Percentiles rank a stretch among this genome's conserved stretches.
phyloP scores from a whole-genome alignment of 106 monocot genomes.

The Gastrodia elata region DNA sequence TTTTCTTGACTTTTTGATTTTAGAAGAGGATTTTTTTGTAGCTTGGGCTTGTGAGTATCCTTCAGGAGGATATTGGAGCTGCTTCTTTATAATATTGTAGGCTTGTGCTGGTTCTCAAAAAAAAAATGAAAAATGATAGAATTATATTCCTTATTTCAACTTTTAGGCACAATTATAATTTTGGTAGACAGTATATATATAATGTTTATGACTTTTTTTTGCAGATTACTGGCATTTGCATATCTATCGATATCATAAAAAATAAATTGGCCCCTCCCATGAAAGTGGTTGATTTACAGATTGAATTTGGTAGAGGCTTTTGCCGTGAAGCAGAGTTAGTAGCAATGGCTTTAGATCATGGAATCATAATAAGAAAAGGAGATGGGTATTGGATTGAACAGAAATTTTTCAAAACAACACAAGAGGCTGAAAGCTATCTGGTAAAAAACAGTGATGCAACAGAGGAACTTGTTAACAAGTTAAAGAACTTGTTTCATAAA shows the following conservation, averaged over 20 bases:
- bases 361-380: conserved; percentile 40
- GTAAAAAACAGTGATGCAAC: conserved; percentile 23
- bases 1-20: too few species aligned
- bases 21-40: too few species aligned
- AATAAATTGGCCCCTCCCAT: conserved; percentile 66
- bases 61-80: too few species aligned
- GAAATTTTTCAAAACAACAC: conserved; percentile 23
- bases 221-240: conserved; percentile 57
- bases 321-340: conserved; percentile 54
- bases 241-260: conserved; percentile 71
- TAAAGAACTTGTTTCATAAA: conserved; percentile 43
- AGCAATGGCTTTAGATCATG: conserved; percentile 53
- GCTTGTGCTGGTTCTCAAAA: too few species aligned
- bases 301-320: conserved; percentile 69
- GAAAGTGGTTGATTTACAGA: conserved; percentile 49
- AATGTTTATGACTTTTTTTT: background rate
- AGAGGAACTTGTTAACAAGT: conserved; percentile 26
- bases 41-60: too few species aligned
- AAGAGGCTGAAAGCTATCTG: conserved; percentile 42
- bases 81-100: too few species aligned
- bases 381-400: conserved; percentile 57
- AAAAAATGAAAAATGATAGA: too few species aligned
- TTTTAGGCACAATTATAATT: background rate
- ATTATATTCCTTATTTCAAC: background rate
- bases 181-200: background rate